Evolutionary conservation across 73 alveolate species (phyloP).

Genomic region (Paramecium octaurelia): DNA sequence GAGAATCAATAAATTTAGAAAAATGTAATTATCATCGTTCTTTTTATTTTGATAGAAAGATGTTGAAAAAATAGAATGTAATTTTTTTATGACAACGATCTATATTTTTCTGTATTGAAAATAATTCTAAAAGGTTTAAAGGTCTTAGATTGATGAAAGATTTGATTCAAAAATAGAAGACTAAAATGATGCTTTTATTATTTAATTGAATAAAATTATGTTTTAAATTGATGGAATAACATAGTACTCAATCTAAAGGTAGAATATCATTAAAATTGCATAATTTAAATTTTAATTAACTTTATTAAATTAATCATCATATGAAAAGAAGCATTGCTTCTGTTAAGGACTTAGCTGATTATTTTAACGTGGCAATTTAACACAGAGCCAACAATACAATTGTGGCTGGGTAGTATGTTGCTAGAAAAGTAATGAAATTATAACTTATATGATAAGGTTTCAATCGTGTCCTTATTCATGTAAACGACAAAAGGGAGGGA

Average conservation of each 20-base stretch:
- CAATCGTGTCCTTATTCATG: constrained; percentile 52
- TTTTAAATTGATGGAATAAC: neutral
- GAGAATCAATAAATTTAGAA: too few species aligned
- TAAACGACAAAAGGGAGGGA: constrained; percentile 76
- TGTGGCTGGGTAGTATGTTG: constrained; percentile 24
- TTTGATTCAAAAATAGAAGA: too few species aligned
- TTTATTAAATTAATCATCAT: neutral
- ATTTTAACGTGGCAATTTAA: neutral
- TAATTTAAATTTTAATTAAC: neutral
- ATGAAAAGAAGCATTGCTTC: constrained; percentile 47
- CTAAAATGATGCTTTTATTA: too few species aligned
- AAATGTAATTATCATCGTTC: too few species aligned
- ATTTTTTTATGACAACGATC: too few species aligned
- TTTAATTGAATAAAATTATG: neutral
- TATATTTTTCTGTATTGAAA: too few species aligned
- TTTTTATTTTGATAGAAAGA: too few species aligned
- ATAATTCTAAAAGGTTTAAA: too few species aligned
- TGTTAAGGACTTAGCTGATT: constrained; percentile 22
- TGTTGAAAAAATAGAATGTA: too few species aligned
- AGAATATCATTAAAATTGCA: neutral
- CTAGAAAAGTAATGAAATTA: constrained; percentile 1
- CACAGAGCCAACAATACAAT: constrained; percentile 11
- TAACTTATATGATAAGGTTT: constrained; percentile 3
- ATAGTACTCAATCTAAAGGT: neutral
- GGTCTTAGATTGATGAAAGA: too few species aligned